These are phyloP conservation scores for Leccinum aurantiacum DNA, from an alignment of 768 basidiomycete genomes.

Conservation along the genomic window DNA sequence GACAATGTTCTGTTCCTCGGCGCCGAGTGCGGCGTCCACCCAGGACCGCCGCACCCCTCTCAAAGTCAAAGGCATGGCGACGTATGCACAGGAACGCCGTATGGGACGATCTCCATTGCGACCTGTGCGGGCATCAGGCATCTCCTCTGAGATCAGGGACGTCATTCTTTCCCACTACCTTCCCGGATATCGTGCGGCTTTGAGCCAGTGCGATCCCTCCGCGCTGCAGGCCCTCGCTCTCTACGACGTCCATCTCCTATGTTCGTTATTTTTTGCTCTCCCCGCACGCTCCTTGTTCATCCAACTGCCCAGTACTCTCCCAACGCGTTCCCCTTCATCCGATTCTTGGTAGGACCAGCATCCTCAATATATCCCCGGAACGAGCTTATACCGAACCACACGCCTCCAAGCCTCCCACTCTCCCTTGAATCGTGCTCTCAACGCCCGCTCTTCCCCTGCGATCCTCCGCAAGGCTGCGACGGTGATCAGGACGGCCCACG, in stretches of 20 bases:
- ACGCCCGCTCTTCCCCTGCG: conserved; percentile 10
- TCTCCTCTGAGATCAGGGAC: conserved; percentile 26
- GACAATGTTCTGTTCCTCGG: neutral
- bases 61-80: conserved; percentile 25
- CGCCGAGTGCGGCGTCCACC: conserved; percentile 16
- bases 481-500: conserved; percentile 1
- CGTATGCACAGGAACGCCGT: conserved; percentile 28
- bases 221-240: conserved; percentile 50
- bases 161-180: conserved; percentile 49
- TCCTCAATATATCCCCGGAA: conserved; percentile 46
- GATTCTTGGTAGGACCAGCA: conserved; percentile 6
- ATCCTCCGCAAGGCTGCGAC: conserved; percentile 14
- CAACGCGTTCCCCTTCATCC: conserved; percentile 61
- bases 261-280: conserved; percentile 45
- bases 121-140: conserved; percentile 38
- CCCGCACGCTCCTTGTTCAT: conserved; percentile 8
- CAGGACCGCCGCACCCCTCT: neutral
- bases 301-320: conserved; percentile 52
- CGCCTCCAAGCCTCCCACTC: conserved; percentile 39
- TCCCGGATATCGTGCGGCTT: conserved; percentile 47
- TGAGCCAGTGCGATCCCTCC: conserved; percentile 33
- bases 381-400: conserved; percentile 46
- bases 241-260: conserved; percentile 59
- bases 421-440: conserved; percentile 16
- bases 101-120: conserved; percentile 41